Evolutionary conservation across 208 protist species (phyloP).

Genomic region (Wallacemonas sp.): DNA sequence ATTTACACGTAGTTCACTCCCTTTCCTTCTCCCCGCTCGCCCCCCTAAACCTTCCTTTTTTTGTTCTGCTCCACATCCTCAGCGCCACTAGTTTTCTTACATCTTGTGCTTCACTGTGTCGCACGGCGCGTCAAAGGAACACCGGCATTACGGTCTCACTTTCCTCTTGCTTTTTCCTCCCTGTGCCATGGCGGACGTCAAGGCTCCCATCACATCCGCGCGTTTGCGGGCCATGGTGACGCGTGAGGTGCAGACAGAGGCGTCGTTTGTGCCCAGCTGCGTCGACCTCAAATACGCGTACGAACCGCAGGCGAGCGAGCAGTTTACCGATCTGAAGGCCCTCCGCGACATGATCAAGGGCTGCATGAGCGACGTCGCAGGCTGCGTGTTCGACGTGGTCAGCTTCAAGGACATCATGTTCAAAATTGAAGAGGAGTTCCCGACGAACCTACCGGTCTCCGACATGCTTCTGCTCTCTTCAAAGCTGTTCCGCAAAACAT

Average conservation of each 20-base stretch:
- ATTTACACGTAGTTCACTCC: no score
- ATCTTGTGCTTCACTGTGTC: no score
- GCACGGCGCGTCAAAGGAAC: not conserved
- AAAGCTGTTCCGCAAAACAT: constrained; percentile 81
- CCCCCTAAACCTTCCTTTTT: not conserved
- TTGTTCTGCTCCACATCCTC: not conserved
- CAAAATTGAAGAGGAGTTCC: constrained; percentile 73
- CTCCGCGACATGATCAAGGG: constrained; percentile 74
- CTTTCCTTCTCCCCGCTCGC: no score
- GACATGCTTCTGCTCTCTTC: constrained; percentile 89
- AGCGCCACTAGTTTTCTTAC: not conserved
- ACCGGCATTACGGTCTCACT: constrained; percentile 6
- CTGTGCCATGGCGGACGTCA: constrained; percentile 1
- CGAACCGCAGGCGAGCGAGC: constrained; percentile 67
- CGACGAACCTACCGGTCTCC: constrained; percentile 69
- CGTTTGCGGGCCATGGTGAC: constrained; percentile 20
- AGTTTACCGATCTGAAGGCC: constrained; percentile 65
- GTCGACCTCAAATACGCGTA: constrained; percentile 47
- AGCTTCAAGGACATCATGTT: constrained; percentile 91
- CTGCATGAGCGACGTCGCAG: constrained; percentile 70
- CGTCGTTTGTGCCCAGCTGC: constrained; percentile 63
- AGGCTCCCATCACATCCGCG: not conserved
- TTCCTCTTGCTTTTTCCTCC: constrained; percentile 21
- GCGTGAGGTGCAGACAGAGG: constrained; percentile 81
- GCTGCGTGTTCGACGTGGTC: constrained; percentile 84